Evolutionary conservation across 1,284 basidiomycete species (phyloP).

Genomic region (Puccinia horiana): DNA sequence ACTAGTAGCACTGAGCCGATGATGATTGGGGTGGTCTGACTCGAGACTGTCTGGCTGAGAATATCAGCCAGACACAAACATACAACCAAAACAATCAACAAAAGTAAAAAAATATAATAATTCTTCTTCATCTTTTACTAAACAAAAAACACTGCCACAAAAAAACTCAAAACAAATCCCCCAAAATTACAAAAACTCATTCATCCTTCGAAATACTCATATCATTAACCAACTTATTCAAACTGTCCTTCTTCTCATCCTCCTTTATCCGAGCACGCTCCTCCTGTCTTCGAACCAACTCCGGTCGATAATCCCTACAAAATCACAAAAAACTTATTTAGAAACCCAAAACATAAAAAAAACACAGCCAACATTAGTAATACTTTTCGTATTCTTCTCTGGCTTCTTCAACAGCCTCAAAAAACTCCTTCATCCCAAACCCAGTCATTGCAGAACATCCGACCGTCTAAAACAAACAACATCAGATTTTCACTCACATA

Average conservation of each 20-base stretch:
- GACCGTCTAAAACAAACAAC: conserved; percentile 69
- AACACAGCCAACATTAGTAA: conserved; percentile 52
- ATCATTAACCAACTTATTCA: conserved; percentile 81
- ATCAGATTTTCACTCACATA: too few species aligned
- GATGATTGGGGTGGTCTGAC: neutral
- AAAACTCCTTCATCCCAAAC: conserved; percentile 84
- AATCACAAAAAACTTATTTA: conserved; percentile 22
- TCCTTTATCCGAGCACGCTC: conserved; percentile 65
- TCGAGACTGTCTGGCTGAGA: neutral
- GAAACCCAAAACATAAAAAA: neutral
- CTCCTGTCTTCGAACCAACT: conserved; percentile 71
- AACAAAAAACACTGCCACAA: too few species aligned
- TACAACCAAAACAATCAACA: neutral
- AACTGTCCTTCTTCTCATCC: conserved; percentile 64
- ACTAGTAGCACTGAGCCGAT: conserved; percentile 4
- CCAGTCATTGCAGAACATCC: conserved; percentile 96
- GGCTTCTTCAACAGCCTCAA: conserved; percentile 83
- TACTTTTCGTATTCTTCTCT: conserved; percentile 84
- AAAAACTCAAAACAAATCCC: too few species aligned
- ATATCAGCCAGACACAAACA: neutral
- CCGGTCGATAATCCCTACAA: conserved; percentile 84
- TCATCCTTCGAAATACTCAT: conserved; percentile 65
- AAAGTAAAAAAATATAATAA: too few species aligned
- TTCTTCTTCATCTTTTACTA: too few species aligned
- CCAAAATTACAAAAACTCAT: too few species aligned